These are phyloP conservation scores for Ballota nigra DNA, from an alignment of 257 asterid genomes.

Conservation along the genomic window DNA sequence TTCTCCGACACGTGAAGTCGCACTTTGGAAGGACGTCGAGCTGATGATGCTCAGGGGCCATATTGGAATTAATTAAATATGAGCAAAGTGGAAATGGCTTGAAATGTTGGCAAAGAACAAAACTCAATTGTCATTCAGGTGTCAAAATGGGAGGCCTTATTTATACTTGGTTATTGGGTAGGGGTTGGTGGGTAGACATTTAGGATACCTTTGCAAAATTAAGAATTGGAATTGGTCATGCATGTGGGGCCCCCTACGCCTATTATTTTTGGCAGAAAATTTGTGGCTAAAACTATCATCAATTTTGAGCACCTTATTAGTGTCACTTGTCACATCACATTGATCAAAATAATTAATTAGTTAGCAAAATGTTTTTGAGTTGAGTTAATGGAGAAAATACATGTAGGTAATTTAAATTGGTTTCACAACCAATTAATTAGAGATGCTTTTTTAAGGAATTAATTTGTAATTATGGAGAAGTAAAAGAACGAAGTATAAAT, in stretches of 20 bases:
- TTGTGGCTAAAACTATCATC: conserved; percentile 17
- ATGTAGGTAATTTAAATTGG: too few relatives aligned
- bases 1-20: conserved; percentile 20
- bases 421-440: too few relatives aligned
- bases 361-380: too few relatives aligned
- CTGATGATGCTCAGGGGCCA: conserved; percentile 29
- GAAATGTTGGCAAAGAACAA: too few relatives aligned
- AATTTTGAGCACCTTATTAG: not conserved
- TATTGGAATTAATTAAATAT: not conserved
- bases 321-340: too few relatives aligned
- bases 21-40: conserved; percentile 11
- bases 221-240: not conserved
- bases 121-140: conserved; percentile 23
- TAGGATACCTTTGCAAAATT: conserved; percentile 32
- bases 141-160: conserved; percentile 17
- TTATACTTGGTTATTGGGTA: conserved; percentile 17
- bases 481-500: too few relatives aligned
- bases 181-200: conserved; percentile 16
- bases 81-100: too few relatives aligned
- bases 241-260: conserved; percentile 20
- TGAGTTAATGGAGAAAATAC: too few relatives aligned
- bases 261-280: not conserved
- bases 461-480: too few relatives aligned
- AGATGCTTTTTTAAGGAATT: too few relatives aligned
- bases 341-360: too few relatives aligned